Evolutionary conservation across 768 basidiomycete genomes (phyloP), one percentile per base, ranked within the genome.

Genomic region (Favolaschia claudopus): DNA sequence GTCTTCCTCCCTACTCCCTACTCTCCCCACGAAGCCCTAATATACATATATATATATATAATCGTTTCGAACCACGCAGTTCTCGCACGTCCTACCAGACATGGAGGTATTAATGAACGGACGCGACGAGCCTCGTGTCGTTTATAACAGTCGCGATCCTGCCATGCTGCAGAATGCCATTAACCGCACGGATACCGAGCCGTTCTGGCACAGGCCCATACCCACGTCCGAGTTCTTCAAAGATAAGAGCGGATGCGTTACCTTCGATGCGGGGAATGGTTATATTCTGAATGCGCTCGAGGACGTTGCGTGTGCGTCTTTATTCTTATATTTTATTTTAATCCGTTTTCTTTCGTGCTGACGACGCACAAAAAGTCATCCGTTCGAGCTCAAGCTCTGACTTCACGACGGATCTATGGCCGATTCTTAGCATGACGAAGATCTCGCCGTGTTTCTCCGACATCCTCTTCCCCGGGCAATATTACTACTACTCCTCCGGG

Each of bases 41-140:
- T 8, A 38, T 28, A 17, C 14, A n/a, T 39, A 22, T n/a, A 2
- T 9, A n/a, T 3, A 39, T 8, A 29, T 5, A 46, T 29, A 5
- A 28, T 22, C 24, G 13, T 10, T 22, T 9, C 22, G 31, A 47
- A 15, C 24, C 29, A 5, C 19, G 1, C 42, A 58, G 56, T 51
- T 50, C 19, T 29, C 46, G 25, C 34, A 45, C 34, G 4, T 58
- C 29, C 24, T 60, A 1, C 59, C 59, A 17, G 46, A 60, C 36
- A 55, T 51, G 54, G 33, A 32, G 2, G 32, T 55, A 17, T 28
- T 61, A 19, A 9, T 61, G 19, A 61, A 61, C 27, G 39, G 40
- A 1, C 31, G 47, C 31, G 59, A 60, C 31, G 59, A 55, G 32
- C 59, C 60, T 3, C 60, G 60, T 10, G 60, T 61, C 7, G 54